Percentiles rank a stretch among this genome's conserved stretches.
Evolutionary conservation across 2,329 filamentous ascomycete genomes (phyloP).

Genomic region (Mycosphaerella sp.): DNA sequence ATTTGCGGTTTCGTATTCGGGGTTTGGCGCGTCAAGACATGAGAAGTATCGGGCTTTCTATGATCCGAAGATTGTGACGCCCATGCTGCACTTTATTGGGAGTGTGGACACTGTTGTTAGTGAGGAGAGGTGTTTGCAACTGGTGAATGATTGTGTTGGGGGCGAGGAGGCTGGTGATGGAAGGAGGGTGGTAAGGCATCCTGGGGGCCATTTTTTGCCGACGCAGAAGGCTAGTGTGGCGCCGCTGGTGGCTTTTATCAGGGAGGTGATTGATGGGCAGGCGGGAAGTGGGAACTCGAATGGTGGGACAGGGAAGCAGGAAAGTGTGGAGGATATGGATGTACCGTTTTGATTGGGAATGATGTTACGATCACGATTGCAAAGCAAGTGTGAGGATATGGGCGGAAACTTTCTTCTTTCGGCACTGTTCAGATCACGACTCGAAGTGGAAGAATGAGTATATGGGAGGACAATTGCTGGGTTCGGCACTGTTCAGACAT

Average conservation of each 20-base stretch:
- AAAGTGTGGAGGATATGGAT: slow-evolving; percentile 62
- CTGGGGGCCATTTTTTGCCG: slow-evolving; percentile 86
- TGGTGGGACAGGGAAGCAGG: slow-evolving; percentile 31
- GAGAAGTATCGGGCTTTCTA: slow-evolving; percentile 62
- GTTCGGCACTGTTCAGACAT: too few species aligned
- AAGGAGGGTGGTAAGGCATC: slow-evolving; percentile 60
- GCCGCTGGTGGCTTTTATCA: slow-evolving; percentile 67
- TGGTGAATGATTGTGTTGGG: slow-evolving; percentile 60
- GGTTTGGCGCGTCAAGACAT: slow-evolving; percentile 61
- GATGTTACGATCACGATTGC: too few species aligned
- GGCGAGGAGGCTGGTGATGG: slow-evolving; percentile 39
- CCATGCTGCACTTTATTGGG: slow-evolving; percentile 75
- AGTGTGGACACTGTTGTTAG: slow-evolving; percentile 83
- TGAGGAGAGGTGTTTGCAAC: slow-evolving; percentile 60
- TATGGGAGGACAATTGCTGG: too few species aligned
- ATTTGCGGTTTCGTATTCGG: slow-evolving; percentile 72
- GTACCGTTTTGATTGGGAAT: slow-evolving; percentile 50
- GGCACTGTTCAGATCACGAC: too few species aligned
- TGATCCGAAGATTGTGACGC: slow-evolving; percentile 67
- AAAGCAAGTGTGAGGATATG: too few species aligned
- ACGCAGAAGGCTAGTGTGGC: slow-evolving; percentile 71
- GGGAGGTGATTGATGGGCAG: slow-evolving; percentile 32
- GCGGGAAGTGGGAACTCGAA: slow-evolving; percentile 27
- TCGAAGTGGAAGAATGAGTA: too few species aligned
- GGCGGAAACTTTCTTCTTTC: too few species aligned